phyloP scores from a whole-genome alignment of 2,329 filamentous ascomycete genomes.

The Trichoderma guizhouense region DNA sequence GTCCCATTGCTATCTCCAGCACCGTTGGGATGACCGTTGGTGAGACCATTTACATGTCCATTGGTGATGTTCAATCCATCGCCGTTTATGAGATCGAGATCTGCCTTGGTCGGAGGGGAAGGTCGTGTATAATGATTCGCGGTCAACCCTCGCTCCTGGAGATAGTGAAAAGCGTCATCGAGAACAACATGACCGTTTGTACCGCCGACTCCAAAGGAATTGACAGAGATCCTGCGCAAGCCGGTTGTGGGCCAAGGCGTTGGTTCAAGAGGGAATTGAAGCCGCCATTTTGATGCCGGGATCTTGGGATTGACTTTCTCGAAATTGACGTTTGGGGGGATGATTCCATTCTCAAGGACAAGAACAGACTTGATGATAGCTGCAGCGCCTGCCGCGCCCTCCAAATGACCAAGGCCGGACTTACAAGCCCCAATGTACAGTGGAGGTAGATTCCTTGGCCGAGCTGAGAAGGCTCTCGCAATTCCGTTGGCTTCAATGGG shows the following conservation, averaged over 20 bases:
- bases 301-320: constrained; percentile 6
- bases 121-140: background rate
- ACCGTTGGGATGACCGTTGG: too few relatives aligned
- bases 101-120: background rate
- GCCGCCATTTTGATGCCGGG: constrained; percentile 4
- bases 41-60: too few relatives aligned
- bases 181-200: constrained; percentile 45
- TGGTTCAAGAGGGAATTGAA: constrained; percentile 31
- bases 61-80: too few relatives aligned
- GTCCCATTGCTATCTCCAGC: too few relatives aligned
- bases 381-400: constrained; percentile 13
- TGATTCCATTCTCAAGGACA: constrained; percentile 9
- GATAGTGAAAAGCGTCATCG: constrained; percentile 26
- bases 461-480: constrained; percentile 11
- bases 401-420: constrained; percentile 9
- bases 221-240: constrained; percentile 41
- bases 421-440: constrained; percentile 9
- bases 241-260: constrained; percentile 36
- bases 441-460: background rate
- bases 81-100: background rate
- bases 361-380: constrained; percentile 5
- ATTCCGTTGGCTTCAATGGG: constrained; percentile 21
- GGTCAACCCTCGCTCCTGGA: background rate
- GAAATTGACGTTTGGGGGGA: constrained; percentile 7
- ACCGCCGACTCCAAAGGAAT: constrained; percentile 49